Percentiles rank a stretch among this genome's conserved stretches.
Evolutionary conservation across 1,284 basidiomycete genomes (phyloP).

Genomic region (Gymnopus androsaceus): DNA sequence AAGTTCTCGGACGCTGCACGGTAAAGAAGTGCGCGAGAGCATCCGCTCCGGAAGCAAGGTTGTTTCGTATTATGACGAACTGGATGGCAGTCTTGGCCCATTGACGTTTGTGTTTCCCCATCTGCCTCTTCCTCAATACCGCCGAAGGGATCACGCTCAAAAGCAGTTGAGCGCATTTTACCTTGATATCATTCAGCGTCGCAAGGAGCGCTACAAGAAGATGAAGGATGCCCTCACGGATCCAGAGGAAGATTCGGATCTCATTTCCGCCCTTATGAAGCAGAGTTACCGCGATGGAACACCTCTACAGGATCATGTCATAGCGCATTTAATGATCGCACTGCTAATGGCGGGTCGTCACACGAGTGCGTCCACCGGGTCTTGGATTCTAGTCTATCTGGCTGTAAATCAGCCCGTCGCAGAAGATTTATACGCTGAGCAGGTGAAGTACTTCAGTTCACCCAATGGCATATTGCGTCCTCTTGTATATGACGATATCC

Average conservation of each 20-base stretch:
- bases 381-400: conserved; percentile 90
- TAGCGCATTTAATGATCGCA: conserved; percentile 96
- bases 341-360: conserved; percentile 98
- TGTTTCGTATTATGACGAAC: conserved; percentile 85
- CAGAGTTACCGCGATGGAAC: conserved; percentile 88
- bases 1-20: conserved; percentile 90
- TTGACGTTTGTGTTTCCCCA: conserved; percentile 95
- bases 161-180: conserved; percentile 95
- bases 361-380: conserved; percentile 89
- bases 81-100: conserved; percentile 92
- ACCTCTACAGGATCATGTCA: conserved; percentile 82
- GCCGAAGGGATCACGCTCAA: conserved; percentile 86
- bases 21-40: conserved; percentile 80
- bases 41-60: conserved; percentile 73
- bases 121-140: conserved; percentile 89
- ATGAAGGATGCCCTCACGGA: conserved; percentile 34
- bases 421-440: conserved; percentile 86
- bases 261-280: conserved; percentile 87
- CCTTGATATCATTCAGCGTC: conserved; percentile 81
- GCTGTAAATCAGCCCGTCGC: conserved; percentile 79
- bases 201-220: conserved; percentile 57
- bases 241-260: conserved; percentile 76
- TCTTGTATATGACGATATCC: conserved; percentile 87
- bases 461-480: conserved; percentile 80
- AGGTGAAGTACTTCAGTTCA: conserved; percentile 80